Percentiles rank a stretch among this genome's conserved stretches.
Conservation (phyloP, 768 basidiomycete species). For the Pisolithus tinctorius region DNA sequence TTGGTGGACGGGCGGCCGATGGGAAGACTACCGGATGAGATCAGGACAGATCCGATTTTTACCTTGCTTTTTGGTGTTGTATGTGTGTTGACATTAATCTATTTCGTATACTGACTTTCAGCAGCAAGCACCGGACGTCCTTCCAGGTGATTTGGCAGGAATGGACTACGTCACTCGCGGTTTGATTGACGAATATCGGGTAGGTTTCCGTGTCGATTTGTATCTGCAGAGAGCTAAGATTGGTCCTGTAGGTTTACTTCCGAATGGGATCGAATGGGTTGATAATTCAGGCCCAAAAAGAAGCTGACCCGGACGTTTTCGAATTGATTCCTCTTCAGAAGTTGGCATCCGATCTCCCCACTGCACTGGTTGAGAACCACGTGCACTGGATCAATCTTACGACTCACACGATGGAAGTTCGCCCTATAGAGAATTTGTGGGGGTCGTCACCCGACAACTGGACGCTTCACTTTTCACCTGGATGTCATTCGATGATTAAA, state of each 20-base stretch:
- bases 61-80: conserved; percentile 10
- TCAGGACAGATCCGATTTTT: no score
- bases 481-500: neutral
- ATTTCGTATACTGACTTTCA: neutral
- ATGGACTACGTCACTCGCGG: conserved; percentile 9
- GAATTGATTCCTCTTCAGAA: conserved; percentile 11
- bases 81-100: neutral
- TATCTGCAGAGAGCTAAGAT: no score
- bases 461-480: conserved; percentile 4
- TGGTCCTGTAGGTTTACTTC: conserved; percentile 6
- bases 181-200: conserved; percentile 1
- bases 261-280: conserved; percentile 9
- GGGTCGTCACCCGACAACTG: conserved; percentile 11
- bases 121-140: conserved; percentile 2
- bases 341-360: conserved; percentile 14
- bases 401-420: conserved; percentile 12
- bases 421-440: conserved; percentile 12
- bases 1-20: no score
- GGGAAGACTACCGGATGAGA: no score
- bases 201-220: neutral
- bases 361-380: conserved; percentile 10
- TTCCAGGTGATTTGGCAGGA: conserved; percentile 9
- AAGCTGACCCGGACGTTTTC: conserved; percentile 2
- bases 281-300: conserved; percentile 23
- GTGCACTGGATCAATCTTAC: conserved; percentile 18